Base-by-base conservation (phyloP, 768 basidiomycete species). In the Clitopilus passeckerianus region DNA sequence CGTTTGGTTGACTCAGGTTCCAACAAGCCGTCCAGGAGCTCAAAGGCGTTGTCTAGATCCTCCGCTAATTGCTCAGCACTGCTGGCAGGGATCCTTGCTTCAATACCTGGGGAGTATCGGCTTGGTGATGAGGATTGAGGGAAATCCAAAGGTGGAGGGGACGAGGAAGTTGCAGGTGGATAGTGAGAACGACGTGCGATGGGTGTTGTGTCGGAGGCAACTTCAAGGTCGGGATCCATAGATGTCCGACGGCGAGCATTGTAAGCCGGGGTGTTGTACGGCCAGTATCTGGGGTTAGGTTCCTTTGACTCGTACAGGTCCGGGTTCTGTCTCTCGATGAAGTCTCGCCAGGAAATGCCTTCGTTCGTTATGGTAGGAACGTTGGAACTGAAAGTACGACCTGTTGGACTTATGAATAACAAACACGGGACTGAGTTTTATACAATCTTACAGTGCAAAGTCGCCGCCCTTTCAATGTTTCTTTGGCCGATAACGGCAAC, bases 311-410 rank as follows among this genome's bases (percentile, higher is more conserved):
- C 76, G 58, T 80, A 77, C 34, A 91, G 71, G 20, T 81, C 77
- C 5, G 93, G 94, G 65, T 97, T 96, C 59, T 90, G 85, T 53
- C 74, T 80, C 66, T 86, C 81, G 55, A 96, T 87, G 61, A 98
- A 86, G 18, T 86, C 80, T 33, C 77, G 75, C 86, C 96, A 91
- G 43, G 85, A 70, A 9, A 83, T 81, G 27, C 90, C 89, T 0
- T 88, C 80, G 54, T 78, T 73, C 6, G 85, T 79, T 15, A 97
- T 74, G 15, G 86, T 82, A 4, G 95, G 93, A 0, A 99, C 80
- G 66, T 98, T 99, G n/a, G 92, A 90, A 9, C 87, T 77, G 64
- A 98, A 91, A 2, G 87, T 89, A 27, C 97, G 90, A 69, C 91
- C 96, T 98, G 5, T 53, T 7, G 54, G 33, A 22, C 10, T 22